phyloP scores from a whole-genome alignment of 495 filamentous ascomycete species.

The Talaromyces proteolyticus region DNA sequence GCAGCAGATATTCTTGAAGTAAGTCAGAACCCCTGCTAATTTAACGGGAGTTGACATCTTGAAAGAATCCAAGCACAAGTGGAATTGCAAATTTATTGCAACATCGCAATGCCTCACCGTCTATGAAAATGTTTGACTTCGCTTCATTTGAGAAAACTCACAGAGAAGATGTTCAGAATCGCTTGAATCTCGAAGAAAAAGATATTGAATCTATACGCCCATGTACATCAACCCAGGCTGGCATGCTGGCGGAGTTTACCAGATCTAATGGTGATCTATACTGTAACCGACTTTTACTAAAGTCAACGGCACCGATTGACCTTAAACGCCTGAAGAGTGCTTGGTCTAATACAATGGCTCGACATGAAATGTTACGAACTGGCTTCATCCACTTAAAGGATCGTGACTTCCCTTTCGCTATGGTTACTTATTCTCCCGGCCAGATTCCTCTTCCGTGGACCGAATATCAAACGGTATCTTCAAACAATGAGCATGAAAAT shows the following conservation, averaged over 20 bases:
- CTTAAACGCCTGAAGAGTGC: constrained; percentile 46
- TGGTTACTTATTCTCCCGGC: constrained; percentile 47
- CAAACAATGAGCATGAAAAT: constrained; percentile 5
- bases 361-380: constrained; percentile 66
- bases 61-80: neutral
- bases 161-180: constrained; percentile 43
- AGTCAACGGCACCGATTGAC: constrained; percentile 44
- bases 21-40: neutral
- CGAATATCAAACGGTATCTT: constrained; percentile 13
- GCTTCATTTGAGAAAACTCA: constrained; percentile 42
- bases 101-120: neutral
- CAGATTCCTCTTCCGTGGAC: constrained; percentile 36
- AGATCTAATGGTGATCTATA: constrained; percentile 60
- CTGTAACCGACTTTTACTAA: constrained; percentile 71
- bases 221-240: constrained; percentile 69
- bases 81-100: constrained; percentile 3
- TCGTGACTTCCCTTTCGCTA: constrained; percentile 52
- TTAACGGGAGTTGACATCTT: constrained; percentile 32
- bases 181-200: constrained; percentile 10
- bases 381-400: constrained; percentile 51
- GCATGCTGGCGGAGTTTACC: constrained; percentile 72
- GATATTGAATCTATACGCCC: constrained; percentile 25
- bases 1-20: constrained; percentile 65
- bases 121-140: constrained; percentile 14
- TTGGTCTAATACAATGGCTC: constrained; percentile 48